Evolutionary conservation across 805 yeast species (phyloP), one percentile per base, ranked within the genome.

Genomic region (Sugiyamaella marilandica): DNA sequence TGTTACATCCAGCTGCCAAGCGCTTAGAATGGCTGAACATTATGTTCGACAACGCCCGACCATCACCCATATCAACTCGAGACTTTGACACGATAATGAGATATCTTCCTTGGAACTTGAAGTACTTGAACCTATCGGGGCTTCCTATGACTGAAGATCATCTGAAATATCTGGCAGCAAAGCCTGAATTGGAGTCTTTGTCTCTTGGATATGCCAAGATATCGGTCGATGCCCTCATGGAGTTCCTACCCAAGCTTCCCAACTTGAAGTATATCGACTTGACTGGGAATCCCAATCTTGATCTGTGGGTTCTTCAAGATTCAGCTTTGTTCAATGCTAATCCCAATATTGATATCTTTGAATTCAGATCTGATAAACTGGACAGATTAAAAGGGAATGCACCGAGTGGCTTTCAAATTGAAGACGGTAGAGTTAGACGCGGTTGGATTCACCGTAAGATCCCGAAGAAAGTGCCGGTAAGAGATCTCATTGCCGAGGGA

Each of bases 11-110:
- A 0, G 76, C 92, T 1, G 69, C 71, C 2, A 73, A 76, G 18
- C 72, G 79, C 10, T 70, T 85, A 43, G 74, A 76, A 47, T 85
- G 91, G 91, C 74, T 85, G 19, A 83, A 80, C 54, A 69, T 85
- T 44, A 83, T 81, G 63, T 80, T 79, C 56, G 85, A 83, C 55
- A 74, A 81, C 8, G 80, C 83, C 56, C 81, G 83, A 41, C 83
- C 83, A 2, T 73, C 81, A 5, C 82, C 84, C 1, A 71, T 85
- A 37, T 52, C 62, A 19, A 65, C 74, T 68, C 41, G 80, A 72
- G 62, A 78, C 73, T 52, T 86, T 75, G 65, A 68, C 71, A 65
- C 80, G 67, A 72, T 79, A 51, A 58, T 80, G 45, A 70, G 72
- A 49, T 66, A 66, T 61, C 63, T 75, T 36, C 73, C 74, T 11